A percentile compares a stretch with the other conserved stretches of the same genome.
phyloP scores from a whole-genome alignment of 202 grass and related monocot species.

The Cymbopogon flexuosus region DNA sequence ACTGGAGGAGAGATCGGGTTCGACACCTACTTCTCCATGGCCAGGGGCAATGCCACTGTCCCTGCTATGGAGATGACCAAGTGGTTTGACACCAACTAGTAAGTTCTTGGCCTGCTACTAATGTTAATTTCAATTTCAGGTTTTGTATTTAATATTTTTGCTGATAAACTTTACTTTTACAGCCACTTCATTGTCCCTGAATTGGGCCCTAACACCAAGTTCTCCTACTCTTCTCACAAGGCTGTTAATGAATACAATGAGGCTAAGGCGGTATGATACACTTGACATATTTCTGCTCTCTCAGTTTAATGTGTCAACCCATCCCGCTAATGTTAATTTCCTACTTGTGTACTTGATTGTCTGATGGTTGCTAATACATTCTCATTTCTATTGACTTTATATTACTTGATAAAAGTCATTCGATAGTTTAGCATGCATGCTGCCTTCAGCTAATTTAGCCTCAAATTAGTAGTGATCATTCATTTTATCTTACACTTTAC shows the following conservation, averaged over 20 bases:
- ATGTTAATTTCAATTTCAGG: background rate
- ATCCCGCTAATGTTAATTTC: background rate
- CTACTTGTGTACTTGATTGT: background rate
- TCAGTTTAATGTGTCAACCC: background rate
- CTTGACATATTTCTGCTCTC: background rate
- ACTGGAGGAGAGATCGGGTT: too few relatives aligned
- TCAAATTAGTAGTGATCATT: background rate
- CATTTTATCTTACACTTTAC: background rate
- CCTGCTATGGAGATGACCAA: constrained; percentile 99
- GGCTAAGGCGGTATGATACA: constrained; percentile 64
- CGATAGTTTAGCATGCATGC: background rate
- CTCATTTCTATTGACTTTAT: background rate
- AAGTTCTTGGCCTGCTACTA: constrained; percentile 8
- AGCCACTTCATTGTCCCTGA: constrained; percentile 95
- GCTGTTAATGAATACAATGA: constrained; percentile 87
- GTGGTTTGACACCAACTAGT: constrained; percentile 99
- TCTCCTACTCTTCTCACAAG: constrained; percentile 84
- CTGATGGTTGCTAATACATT: background rate
- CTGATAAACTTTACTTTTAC: background rate
- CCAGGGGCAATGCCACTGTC: constrained; percentile 47
- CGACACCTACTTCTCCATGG: too few relatives aligned
- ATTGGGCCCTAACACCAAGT: constrained; percentile 65
- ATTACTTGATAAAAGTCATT: background rate
- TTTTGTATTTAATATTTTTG: background rate
- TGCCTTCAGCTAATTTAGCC: background rate